Base-by-base conservation (phyloP, 331 rosid species). In the Acacia pycnantha region DNA sequence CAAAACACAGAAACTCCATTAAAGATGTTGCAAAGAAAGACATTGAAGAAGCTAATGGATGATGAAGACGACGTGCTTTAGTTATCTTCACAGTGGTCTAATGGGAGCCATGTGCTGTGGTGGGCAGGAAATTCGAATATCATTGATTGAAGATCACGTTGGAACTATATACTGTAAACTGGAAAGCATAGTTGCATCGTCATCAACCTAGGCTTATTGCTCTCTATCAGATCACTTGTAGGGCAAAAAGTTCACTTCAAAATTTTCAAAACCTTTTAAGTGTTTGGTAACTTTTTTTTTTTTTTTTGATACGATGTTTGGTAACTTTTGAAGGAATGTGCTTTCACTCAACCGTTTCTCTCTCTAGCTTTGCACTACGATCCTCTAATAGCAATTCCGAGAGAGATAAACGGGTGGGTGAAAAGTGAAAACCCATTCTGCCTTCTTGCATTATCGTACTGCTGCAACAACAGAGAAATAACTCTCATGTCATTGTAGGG, bases 71-170 rank as follows among this genome's bases (percentile, higher is more conserved):
- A 16, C 24, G 19, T 26, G 37, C 62, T 64, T 29, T 50, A 26
- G 35, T 26, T 61, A 35, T 26, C n/a, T 64, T 14, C 69, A 65
- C 71, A 31, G 71, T 33, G n/a, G 35, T 10, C 54, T 56, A 44
- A 31, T 16, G 56, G 8, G 26, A 61, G 54, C 29, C 35, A 70
- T 77, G 40, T 21, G 13, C 7, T 22, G 37, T 70, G 74, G 46
- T 62, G 68, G 82, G 58, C 33, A 77, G 70, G 69, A 40, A 77
- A 82, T 24, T 48, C 68, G 24, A 76, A 58, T 76, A 65, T 19
- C 21, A 19, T 16, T 27, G 4, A 16, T 53, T 18, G 21, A 18
- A 69, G 29, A 53, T 41, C 62, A 75, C 59, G 14, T 22, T 51
- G 71, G 71, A 65, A 46, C 71, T 24, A 11, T 3, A n/a, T 1